A percentile compares a stretch with the other conserved stretches of the same genome.
Evolutionary conservation across 257 asterid genomes (phyloP).

Genomic region (Ocimum tenuiflorum): DNA sequence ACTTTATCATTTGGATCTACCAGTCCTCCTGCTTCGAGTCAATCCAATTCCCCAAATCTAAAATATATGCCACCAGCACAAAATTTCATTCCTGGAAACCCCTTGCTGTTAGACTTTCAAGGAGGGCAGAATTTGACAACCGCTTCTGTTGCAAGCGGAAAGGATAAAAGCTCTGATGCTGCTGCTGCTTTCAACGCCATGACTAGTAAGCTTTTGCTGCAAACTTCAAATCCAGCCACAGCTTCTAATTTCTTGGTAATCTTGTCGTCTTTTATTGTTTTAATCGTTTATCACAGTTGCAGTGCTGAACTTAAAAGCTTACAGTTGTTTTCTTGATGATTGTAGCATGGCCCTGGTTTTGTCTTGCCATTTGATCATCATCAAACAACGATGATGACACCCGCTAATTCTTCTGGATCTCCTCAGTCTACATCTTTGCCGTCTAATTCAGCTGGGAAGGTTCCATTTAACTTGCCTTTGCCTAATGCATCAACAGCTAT

Average conservation of each 20-base stretch:
- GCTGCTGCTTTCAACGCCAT: constrained; percentile 19
- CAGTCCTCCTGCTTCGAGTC: constrained; percentile 24
- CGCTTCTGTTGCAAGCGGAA: constrained; percentile 13
- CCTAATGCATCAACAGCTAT: constrained; percentile 26
- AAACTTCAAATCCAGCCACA: constrained; percentile 28
- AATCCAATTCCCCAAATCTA: constrained; percentile 18
- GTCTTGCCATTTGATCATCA: constrained; percentile 32
- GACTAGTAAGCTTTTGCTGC: constrained; percentile 26
- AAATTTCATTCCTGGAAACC: constrained; percentile 20
- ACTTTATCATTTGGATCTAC: constrained; percentile 28
- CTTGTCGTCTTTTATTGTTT: neutral
- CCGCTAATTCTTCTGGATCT: constrained; percentile 27
- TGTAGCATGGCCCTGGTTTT: constrained; percentile 34
- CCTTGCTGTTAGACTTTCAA: constrained; percentile 16
- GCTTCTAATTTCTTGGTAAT: constrained; percentile 39
- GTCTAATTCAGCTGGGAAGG: constrained; percentile 27
- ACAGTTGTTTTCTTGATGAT: constrained; percentile 6
- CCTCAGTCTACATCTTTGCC: constrained; percentile 29
- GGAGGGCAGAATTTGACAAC: constrained; percentile 22
- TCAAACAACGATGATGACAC: constrained; percentile 24
- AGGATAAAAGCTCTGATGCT: constrained; percentile 34
- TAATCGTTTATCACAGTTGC: neutral
- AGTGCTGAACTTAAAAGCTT: neutral
- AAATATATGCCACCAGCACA: constrained; percentile 23
- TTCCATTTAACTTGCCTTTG: constrained; percentile 18